Evolutionary conservation across 352 stramenopile genomes (phyloP), one percentile per base, ranked within the genome.

Genomic region (Phytopythium aichiense): DNA sequence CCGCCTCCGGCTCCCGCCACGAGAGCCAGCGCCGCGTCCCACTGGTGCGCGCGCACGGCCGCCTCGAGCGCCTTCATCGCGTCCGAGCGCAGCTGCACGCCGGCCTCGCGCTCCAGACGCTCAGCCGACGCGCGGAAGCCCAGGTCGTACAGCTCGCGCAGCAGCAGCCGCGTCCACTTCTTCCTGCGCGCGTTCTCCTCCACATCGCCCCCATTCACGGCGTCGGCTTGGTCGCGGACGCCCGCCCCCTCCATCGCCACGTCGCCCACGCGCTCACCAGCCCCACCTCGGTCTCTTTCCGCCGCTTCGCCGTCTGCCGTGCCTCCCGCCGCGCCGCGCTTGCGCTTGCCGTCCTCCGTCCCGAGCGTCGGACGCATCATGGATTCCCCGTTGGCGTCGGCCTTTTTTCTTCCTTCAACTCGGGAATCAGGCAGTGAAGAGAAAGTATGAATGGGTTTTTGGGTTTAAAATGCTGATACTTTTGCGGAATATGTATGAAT

Each of bases 61-160:
- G 9, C 23, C 53, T 91, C 74, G 18, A 91, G 64, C 43, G 56
- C 60, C 51, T 80, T 66, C 84, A 93, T 89, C 7, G 70, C 69
- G 2, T 59, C 38, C 4, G 84, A 91, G 12, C 73, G 72, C 2
- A 93, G 60, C 49, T 85, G 70, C 25, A 94, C 71, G 0, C 54
- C 63, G 9, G 84, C 82, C 51, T 92, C 84, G 9, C 65, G 68
- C 58, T 94, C 82, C 18, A 94, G 72, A 38, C 68, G 59, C 13
- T 64, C 65, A 0, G 82, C 84, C 0, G 79, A 61, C 23, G 70
- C 58, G 12, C 43, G 42, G 43, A 76, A 91, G 11, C 81, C 80
- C 20, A 89, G 67, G 63, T 93, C 84, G 66, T 91, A 88, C 23
- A 93, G 74, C 64, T 93, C 84, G 13, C 84, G 79, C 6, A 93